phyloP scores from a whole-genome alignment of 768 basidiomycete species.

The Mycena rosella region DNA sequence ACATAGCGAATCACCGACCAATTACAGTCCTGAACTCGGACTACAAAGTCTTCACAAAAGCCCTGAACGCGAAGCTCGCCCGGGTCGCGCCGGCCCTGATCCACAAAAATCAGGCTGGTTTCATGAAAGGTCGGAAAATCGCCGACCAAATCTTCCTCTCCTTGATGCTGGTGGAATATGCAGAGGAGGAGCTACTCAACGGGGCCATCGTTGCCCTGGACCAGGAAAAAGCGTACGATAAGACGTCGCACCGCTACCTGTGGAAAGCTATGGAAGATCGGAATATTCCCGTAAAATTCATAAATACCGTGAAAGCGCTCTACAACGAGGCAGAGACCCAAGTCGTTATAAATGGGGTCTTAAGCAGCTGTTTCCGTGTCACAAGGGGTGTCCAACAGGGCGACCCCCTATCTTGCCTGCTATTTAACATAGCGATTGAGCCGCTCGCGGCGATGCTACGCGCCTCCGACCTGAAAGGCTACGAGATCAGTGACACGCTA shows the following conservation, averaged over 20 bases:
- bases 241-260: background rate
- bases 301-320: background rate
- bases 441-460: conserved; percentile 44
- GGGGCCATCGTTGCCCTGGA: too few relatives aligned
- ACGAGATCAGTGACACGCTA: background rate
- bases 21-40: too few relatives aligned
- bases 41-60: too few relatives aligned
- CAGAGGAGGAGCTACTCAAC: background rate
- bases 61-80: too few relatives aligned
- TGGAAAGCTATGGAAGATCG: background rate
- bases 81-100: too few relatives aligned
- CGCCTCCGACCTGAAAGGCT: background rate
- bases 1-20: too few relatives aligned
- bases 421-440: too few relatives aligned
- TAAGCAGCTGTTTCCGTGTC: conserved; percentile 32
- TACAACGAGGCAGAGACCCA: background rate
- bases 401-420: conserved; percentile 53
- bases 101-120: background rate
- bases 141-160: background rate
- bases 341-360: conserved; percentile 31
- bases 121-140: conserved; percentile 2
- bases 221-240: too few relatives aligned
- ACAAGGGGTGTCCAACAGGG: conserved; percentile 45
- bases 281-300: background rate
- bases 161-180: background rate